A percentile compares a stretch with the other conserved stretches of the same genome.
Conservation (phyloP, 345 rosid species). For the Citrus inodora region DNA sequence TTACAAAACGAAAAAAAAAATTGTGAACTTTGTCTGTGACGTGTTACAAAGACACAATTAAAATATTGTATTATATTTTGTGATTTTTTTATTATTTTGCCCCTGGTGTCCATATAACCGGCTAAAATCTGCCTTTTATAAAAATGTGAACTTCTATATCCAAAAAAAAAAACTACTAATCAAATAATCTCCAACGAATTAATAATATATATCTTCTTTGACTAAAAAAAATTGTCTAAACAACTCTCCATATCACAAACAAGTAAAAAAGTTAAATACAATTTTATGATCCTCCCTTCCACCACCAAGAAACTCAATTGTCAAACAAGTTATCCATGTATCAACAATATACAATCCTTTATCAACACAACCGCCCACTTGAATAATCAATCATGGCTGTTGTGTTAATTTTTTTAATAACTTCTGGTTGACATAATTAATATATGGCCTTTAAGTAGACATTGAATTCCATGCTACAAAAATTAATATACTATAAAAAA, state of each 20-base stretch:
- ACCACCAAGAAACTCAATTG: not conserved
- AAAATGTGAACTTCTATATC: too few relatives aligned
- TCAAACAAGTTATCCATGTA: not conserved
- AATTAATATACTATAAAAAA: not conserved
- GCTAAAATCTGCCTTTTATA: too few relatives aligned
- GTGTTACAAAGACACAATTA: too few relatives aligned
- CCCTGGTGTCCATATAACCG: rapidly evolving
- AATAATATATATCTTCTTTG: not conserved
- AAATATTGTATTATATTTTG: too few relatives aligned
- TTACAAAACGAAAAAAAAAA: too few relatives aligned
- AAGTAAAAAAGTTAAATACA: not conserved
- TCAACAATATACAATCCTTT: not conserved
- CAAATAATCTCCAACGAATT: not conserved
- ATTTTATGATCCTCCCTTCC: not conserved
- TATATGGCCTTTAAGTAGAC: not conserved
- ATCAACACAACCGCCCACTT: not conserved
- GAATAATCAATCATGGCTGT: not conserved
- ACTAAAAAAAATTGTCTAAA: not conserved
- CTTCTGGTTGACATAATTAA: not conserved
- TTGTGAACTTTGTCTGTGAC: too few relatives aligned
- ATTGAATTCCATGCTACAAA: not conserved
- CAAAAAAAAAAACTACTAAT: not conserved
- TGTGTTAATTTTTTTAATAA: not conserved
- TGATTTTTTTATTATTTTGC: too few relatives aligned
- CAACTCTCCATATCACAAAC: not conserved